Percentiles rank a stretch among this genome's conserved stretches.
Evolutionary conservation across 371 early-diverging fungal genomes (phyloP).

Genomic region (Zychaea mexicana): DNA sequence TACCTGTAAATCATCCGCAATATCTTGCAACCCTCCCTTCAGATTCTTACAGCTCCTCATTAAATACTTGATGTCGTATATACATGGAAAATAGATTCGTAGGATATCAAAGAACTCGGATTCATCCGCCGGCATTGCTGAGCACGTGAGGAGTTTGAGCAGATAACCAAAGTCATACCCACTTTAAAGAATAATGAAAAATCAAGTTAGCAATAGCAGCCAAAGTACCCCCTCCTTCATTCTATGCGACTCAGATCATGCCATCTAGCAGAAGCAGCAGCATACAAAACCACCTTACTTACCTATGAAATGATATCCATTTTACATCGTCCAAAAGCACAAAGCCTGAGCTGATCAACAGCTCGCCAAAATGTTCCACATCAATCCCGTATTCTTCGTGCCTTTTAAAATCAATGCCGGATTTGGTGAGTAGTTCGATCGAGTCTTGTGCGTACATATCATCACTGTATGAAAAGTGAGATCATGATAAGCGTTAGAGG

Average conservation of each 20-base stretch:
- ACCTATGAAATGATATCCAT: constrained; percentile 99
- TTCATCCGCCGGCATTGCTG: constrained; percentile 92
- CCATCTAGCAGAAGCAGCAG: too few species aligned
- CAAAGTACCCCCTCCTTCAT: neutral
- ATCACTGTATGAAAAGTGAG: constrained; percentile 52
- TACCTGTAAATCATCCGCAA: constrained; percentile 96
- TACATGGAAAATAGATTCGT: constrained; percentile 93
- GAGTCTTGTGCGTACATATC: constrained; percentile 99
- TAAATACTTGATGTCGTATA: constrained; percentile 99
- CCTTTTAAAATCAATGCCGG: constrained; percentile 98
- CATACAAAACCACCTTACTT: too few species aligned
- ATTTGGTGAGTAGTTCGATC: constrained; percentile 95
- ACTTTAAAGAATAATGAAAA: constrained; percentile 41
- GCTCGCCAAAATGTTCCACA: constrained; percentile 96
- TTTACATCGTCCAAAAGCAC: constrained; percentile 92
- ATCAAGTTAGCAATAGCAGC: neutral
- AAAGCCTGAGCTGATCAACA: constrained; percentile 97
- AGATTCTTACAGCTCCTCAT: constrained; percentile 96
- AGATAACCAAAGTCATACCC: constrained; percentile 99
- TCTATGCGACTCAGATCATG: too few species aligned
- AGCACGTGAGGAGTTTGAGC: constrained; percentile 94
- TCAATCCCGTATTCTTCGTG: constrained; percentile 98
- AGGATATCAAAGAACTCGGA: constrained; percentile 95
- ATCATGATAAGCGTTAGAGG: neutral
- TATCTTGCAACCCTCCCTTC: constrained; percentile 99